Percentiles rank a stretch among this genome's conserved stretches.
Conservation (phyloP, 768 basidiomycete genomes). For the Kockovaella imperatae region DNA sequence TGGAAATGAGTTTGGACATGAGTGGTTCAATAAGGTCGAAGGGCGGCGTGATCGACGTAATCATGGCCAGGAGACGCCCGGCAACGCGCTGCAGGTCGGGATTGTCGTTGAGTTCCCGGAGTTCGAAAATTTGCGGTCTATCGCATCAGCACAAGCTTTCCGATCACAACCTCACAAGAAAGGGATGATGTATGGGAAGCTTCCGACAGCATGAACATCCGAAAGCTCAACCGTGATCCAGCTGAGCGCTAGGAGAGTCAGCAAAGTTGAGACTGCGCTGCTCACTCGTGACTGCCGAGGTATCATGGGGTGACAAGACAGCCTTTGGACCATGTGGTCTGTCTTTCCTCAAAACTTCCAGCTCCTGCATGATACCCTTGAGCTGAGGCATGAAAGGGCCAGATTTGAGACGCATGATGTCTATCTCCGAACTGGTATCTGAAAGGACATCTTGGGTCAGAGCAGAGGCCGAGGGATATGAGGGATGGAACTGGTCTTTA, state of each 20-base stretch:
- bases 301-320: constrained; percentile 82
- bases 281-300: constrained; percentile 74
- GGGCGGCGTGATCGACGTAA: constrained; percentile 73
- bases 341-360: constrained; percentile 65
- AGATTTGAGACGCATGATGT: constrained; percentile 69
- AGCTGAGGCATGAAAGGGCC: constrained; percentile 58
- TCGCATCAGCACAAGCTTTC: constrained; percentile 6
- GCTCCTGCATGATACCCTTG: constrained; percentile 52
- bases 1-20: constrained; percentile 64
- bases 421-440: constrained; percentile 52
- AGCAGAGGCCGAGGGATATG: constrained; percentile 53
- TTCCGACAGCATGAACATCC: constrained; percentile 62
- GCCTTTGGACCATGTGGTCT: constrained; percentile 79
- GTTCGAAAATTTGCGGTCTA: constrained; percentile 78
- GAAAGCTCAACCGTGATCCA: constrained; percentile 75
- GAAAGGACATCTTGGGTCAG: constrained; percentile 59
- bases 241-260: constrained; percentile 54
- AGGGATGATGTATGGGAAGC: constrained; percentile 68
- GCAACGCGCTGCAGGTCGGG: constrained; percentile 74
- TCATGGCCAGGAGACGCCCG: constrained; percentile 67
- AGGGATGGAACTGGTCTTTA: constrained; percentile 54
- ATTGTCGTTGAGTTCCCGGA: constrained; percentile 78
- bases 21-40: constrained; percentile 60
- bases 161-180: constrained; percentile 57
- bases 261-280: background rate